Evolutionary conservation across 257 asterid species (phyloP).

Genomic region (Solanum raphanifolium): DNA sequence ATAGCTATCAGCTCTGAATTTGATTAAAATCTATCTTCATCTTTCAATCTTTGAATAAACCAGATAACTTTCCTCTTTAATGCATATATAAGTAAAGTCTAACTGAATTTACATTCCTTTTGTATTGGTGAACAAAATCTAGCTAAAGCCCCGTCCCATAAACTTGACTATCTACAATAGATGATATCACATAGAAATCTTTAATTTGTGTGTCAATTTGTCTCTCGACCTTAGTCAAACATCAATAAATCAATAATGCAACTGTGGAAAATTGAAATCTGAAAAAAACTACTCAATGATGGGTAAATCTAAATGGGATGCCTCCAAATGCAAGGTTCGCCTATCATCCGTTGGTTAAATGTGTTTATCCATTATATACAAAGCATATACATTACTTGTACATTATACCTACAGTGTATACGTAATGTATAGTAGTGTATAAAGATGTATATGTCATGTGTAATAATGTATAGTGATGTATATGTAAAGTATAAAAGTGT

Average conservation of each 20-base stretch:
- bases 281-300: neutral
- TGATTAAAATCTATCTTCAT: neutral
- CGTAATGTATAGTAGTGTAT: neutral
- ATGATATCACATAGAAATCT: neutral
- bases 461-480: neutral
- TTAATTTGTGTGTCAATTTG: neutral
- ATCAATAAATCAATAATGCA: neutral
- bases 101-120: neutral
- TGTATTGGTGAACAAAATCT: neutral
- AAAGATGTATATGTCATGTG: neutral
- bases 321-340: neutral
- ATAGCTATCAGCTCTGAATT: neutral
- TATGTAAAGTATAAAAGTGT: neutral
- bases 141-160: neutral
- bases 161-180: neutral
- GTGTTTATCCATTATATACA: neutral
- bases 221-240: neutral
- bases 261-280: neutral
- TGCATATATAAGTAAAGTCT: neutral
- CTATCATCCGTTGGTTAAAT: neutral
- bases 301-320: neutral
- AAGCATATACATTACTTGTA: neutral
- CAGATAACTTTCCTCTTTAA: neutral
- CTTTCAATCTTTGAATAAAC: neutral
- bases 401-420: neutral